Evolutionary conservation across 352 stramenopile species (phyloP).

Genomic region (Elongisporangium senticosum): DNA sequence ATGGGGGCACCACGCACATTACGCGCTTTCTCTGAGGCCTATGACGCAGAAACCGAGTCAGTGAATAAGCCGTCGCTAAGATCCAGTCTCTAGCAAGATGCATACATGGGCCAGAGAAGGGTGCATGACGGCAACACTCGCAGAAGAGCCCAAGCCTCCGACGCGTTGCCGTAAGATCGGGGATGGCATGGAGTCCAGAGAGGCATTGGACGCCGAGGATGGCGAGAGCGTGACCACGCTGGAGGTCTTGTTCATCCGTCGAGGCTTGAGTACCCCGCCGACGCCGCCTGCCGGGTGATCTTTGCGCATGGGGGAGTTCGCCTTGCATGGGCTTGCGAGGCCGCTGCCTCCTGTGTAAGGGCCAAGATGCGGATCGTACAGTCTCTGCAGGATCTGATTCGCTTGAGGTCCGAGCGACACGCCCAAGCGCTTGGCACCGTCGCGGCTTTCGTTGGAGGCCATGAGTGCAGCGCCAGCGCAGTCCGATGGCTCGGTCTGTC

Average conservation of each 20-base stretch:
- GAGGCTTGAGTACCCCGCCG: conserved; percentile 30
- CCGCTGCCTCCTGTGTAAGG: conserved; percentile 9
- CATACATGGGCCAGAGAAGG: conserved; percentile 42
- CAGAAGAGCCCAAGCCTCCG: conserved; percentile 13
- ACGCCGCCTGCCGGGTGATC: background rate
- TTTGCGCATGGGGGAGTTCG: background rate
- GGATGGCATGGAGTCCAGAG: background rate
- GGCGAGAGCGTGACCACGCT: conserved; percentile 28
- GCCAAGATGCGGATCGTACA: conserved; percentile 61
- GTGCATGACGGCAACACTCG: conserved; percentile 45
- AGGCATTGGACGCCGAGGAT: background rate
- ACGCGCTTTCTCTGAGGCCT: conserved; percentile 56
- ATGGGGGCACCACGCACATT: conserved; percentile 18
- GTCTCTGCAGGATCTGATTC: conserved; percentile 55
- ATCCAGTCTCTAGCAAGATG: background rate
- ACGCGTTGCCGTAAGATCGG: background rate
- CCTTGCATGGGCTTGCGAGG: conserved; percentile 1
- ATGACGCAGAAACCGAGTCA: background rate
- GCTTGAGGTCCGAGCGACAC: conserved; percentile 42
- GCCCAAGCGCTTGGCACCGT: conserved; percentile 51
- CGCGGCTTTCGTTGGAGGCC: conserved; percentile 13
- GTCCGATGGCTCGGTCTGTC: background rate
- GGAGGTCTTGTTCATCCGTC: conserved; percentile 44
- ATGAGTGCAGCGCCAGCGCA: background rate
- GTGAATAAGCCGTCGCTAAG: background rate